Percentiles rank a stretch among this genome's conserved stretches.
Conservation (phyloP, 1,284 basidiomycete species). For the Fomitiporia mediterranea region DNA sequence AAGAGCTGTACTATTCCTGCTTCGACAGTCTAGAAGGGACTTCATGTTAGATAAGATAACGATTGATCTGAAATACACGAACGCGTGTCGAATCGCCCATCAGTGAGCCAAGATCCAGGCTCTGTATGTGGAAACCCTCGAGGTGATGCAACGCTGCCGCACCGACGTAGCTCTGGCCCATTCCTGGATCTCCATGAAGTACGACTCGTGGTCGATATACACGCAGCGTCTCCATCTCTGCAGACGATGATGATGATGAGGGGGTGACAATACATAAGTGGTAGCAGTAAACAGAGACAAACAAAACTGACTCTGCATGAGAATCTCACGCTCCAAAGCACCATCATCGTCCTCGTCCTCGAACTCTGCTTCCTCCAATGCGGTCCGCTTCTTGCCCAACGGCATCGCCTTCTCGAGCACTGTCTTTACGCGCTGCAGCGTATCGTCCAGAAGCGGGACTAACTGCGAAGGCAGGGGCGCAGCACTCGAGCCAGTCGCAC, state of each 20-base stretch:
- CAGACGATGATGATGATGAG: too few species aligned
- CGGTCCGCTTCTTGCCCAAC: constrained; percentile 66
- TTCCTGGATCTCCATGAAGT: constrained; percentile 77
- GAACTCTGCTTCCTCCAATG: constrained; percentile 92
- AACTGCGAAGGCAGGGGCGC: constrained; percentile 84
- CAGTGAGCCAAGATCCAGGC: constrained; percentile 84
- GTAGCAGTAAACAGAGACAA: constrained; percentile 2
- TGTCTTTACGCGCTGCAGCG: constrained; percentile 67
- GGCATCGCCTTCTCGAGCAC: constrained; percentile 72
- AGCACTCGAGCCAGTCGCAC: constrained; percentile 84
- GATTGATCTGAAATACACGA: constrained; percentile 28
- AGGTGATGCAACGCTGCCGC: constrained; percentile 90
- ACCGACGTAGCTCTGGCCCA: constrained; percentile 90
- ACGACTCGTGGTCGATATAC: constrained; percentile 90
- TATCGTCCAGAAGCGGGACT: constrained; percentile 68
- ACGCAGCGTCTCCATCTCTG: constrained; percentile 88
- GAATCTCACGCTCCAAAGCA: constrained; percentile 77
- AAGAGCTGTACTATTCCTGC: constrained; percentile 96
- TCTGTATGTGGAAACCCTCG: constrained; percentile 95
- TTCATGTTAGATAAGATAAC: neutral
- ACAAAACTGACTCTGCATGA: constrained; percentile 70
- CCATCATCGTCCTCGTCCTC: constrained; percentile 74
- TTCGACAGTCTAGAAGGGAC: constrained; percentile 74
- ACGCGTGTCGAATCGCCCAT: constrained; percentile 89
- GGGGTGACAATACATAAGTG: constrained; percentile 11